Conservation (phyloP, 768 basidiomycete genomes). For the Leccinum ochraceum region DNA sequence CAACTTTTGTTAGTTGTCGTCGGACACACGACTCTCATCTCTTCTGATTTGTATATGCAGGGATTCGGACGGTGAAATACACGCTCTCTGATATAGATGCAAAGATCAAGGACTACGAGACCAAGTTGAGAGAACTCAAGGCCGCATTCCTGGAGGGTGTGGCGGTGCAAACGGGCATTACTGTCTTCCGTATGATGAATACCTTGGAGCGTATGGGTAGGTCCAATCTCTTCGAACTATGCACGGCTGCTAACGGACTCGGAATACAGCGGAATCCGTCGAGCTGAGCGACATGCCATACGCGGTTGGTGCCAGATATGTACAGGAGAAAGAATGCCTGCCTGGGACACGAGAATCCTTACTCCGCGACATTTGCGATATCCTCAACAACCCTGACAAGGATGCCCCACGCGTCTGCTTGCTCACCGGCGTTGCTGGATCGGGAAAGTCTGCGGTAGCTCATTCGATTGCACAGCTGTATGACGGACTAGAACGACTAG, state of each 20-base stretch:
- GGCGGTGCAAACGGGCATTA: too few species aligned
- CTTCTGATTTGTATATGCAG: too few species aligned
- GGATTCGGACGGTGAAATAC: too few species aligned
- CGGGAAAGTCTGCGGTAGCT: background rate
- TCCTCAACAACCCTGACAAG: background rate
- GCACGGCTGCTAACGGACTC: background rate
- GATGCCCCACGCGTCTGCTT: background rate
- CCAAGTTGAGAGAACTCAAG: too few species aligned
- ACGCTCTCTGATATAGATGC: too few species aligned
- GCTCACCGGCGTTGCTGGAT: background rate
- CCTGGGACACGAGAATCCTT: background rate
- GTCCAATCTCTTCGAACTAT: too few species aligned
- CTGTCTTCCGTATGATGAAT: too few species aligned
- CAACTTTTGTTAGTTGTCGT: too few species aligned
- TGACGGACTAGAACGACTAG: background rate
- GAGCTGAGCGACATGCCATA: background rate
- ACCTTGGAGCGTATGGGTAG: too few species aligned
- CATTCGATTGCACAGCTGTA: background rate
- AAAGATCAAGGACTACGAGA: too few species aligned
- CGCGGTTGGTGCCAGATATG: background rate
- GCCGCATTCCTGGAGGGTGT: too few species aligned
- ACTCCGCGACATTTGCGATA: background rate
- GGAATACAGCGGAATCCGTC: background rate
- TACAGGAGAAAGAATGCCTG: background rate
- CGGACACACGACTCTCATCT: too few species aligned